Percentiles rank a stretch among this genome's conserved stretches.
phyloP scores from a whole-genome alignment of 257 asterid species.

The Lycium barbarum region DNA sequence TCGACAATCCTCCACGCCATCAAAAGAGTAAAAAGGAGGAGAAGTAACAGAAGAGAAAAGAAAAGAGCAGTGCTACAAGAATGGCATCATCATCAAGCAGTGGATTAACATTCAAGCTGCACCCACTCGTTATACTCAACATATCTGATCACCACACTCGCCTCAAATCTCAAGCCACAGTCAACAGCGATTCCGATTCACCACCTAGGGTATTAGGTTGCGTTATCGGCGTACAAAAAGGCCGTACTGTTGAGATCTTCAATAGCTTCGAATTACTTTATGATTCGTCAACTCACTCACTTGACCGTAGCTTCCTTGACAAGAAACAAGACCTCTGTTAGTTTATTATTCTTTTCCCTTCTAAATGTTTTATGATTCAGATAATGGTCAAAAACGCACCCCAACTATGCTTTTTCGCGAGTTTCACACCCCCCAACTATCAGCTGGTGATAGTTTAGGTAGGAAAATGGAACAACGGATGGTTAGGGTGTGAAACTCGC shows the following conservation, averaged over 20 bases:
- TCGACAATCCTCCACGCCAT: too few species aligned
- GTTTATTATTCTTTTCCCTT: too few species aligned
- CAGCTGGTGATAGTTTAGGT: too few species aligned
- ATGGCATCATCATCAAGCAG: conserved; percentile 98
- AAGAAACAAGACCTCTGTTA: conserved; percentile 95
- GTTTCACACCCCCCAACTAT: too few species aligned
- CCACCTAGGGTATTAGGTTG: conserved; percentile 85
- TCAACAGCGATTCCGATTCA: conserved; percentile 38
- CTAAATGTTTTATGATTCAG: too few species aligned
- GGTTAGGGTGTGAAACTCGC: too few species aligned
- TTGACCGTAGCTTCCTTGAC: conserved; percentile 84
- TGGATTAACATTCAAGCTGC: conserved; percentile 95
- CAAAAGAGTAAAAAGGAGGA: too few species aligned
- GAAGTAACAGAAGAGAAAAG: not conserved
- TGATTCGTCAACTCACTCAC: conserved; percentile 68
- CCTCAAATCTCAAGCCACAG: conserved; percentile 76
- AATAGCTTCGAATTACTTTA: conserved; percentile 93
- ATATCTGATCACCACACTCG: conserved; percentile 96
- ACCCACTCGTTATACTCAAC: conserved; percentile 93
- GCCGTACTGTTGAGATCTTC: conserved; percentile 98
- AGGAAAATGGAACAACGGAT: too few species aligned
- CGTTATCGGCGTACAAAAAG: conserved; percentile 95
- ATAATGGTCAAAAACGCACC: too few species aligned
- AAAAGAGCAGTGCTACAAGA: not conserved
- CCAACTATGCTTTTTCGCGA: too few species aligned